phyloP scores from a whole-genome alignment of 305 asterid genomes.

The Fraxinus greggii region DNA sequence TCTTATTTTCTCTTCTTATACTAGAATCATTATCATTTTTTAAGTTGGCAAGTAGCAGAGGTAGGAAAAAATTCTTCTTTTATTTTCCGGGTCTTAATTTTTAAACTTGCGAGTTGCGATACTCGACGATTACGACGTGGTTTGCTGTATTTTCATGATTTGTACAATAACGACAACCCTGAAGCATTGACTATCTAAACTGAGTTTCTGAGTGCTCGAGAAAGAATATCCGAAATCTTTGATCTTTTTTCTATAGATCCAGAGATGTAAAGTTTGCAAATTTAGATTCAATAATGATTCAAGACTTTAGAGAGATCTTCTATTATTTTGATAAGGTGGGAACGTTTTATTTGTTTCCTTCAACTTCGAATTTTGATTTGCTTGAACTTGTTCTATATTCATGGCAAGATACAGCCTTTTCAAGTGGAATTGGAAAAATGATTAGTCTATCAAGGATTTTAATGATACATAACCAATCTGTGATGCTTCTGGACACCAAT shows the following conservation, averaged over 20 bases:
- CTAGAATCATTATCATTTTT: neutral
- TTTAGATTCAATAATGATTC: too few relatives aligned
- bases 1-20: neutral
- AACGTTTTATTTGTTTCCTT: too few relatives aligned
- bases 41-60: neutral
- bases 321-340: too few relatives aligned
- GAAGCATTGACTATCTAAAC: too few relatives aligned
- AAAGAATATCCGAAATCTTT: too few relatives aligned
- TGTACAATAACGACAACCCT: too few relatives aligned
- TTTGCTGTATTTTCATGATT: neutral
- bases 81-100: neutral
- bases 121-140: constrained; percentile 5
- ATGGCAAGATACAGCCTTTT: neutral
- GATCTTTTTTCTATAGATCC: too few relatives aligned
- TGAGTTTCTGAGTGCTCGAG: too few relatives aligned
- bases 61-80: neutral
- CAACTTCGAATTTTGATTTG: neutral
- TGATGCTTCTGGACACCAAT: neutral
- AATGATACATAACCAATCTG: neutral
- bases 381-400: neutral
- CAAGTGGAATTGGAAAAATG: neutral
- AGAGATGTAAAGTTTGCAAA: too few relatives aligned
- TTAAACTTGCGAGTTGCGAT: constrained; percentile 4
- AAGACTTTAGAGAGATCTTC: too few relatives aligned
- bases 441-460: neutral